phyloP scores from a whole-genome alignment of 2,329 filamentous ascomycete species.

The Pseudocercospora vitis region DNA sequence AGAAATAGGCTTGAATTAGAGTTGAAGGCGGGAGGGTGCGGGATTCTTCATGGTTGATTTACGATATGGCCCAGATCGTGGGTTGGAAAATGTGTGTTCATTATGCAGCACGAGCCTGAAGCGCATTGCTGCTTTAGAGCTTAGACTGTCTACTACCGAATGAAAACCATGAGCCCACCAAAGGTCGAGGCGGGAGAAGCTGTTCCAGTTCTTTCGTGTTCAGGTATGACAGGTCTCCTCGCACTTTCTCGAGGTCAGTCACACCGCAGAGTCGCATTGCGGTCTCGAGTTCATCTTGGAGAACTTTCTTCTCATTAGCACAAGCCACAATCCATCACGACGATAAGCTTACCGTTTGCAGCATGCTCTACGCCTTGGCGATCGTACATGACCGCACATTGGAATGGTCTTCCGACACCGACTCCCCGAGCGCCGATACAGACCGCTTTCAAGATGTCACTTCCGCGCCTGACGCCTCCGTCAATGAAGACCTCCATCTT shows the following conservation, averaged over 20 bases:
- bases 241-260: constrained; percentile 59
- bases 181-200: constrained; percentile 43
- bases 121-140: constrained; percentile 15
- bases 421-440: constrained; percentile 63
- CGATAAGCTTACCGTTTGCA: constrained; percentile 52
- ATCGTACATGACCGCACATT: constrained; percentile 63
- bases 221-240: constrained; percentile 57
- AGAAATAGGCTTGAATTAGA: constrained; percentile 20
- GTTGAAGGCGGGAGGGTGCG: too few species aligned
- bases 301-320: constrained; percentile 33
- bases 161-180: constrained; percentile 19
- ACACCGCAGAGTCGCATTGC: constrained; percentile 67
- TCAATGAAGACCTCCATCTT: constrained; percentile 64
- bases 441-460: constrained; percentile 67
- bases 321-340: not conserved
- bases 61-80: too few species aligned
- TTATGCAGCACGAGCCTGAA: not conserved
- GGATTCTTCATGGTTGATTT: too few species aligned
- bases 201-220: constrained; percentile 56
- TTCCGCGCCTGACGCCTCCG: constrained; percentile 63
- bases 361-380: constrained; percentile 53
- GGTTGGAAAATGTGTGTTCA: too few species aligned
- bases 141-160: constrained; percentile 24
- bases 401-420: constrained; percentile 61
- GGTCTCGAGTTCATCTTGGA: constrained; percentile 62